These are phyloP conservation scores for Allium cepa DNA, from an alignment of 106 monocot species.

Conservation along the genomic window DNA sequence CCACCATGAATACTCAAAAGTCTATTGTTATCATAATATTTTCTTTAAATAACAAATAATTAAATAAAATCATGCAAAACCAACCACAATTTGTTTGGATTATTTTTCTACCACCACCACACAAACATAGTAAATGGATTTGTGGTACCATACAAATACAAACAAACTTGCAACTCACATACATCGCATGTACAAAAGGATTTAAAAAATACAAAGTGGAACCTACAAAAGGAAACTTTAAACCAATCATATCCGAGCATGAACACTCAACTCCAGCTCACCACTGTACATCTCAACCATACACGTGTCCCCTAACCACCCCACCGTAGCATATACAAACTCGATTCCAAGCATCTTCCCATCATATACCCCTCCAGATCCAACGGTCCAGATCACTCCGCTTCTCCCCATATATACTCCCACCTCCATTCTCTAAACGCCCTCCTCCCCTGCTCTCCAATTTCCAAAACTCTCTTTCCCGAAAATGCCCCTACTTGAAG, in stretches of 20 bases:
- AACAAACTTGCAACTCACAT: too few species aligned
- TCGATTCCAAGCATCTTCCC: slow-evolving; percentile 35
- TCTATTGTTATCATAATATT: too few species aligned
- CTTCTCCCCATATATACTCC: not conserved
- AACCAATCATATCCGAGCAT: not conserved
- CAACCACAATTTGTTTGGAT: too few species aligned
- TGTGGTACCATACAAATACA: too few species aligned
- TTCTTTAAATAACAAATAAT: too few species aligned
- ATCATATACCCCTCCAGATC: slow-evolving; percentile 7
- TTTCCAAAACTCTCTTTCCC: not conserved
- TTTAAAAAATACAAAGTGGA: too few species aligned
- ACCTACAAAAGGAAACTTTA: too few species aligned
- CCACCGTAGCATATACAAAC: slow-evolving; percentile 1
- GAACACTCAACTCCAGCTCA: not conserved
- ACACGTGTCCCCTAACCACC: not conserved
- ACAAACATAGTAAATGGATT: too few species aligned
- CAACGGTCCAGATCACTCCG: slow-evolving; percentile 5
- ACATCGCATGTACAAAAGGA: too few species aligned
- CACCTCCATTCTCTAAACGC: not conserved
- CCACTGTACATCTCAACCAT: not conserved
- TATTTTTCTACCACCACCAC: too few species aligned
- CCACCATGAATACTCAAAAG: too few species aligned
- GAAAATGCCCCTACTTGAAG: slow-evolving; percentile 18
- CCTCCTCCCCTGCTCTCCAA: not conserved
- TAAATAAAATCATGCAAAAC: too few species aligned